Evolutionary conservation across 2,329 filamentous ascomycete species (phyloP).

Genomic region (Diaporthe caulivora): DNA sequence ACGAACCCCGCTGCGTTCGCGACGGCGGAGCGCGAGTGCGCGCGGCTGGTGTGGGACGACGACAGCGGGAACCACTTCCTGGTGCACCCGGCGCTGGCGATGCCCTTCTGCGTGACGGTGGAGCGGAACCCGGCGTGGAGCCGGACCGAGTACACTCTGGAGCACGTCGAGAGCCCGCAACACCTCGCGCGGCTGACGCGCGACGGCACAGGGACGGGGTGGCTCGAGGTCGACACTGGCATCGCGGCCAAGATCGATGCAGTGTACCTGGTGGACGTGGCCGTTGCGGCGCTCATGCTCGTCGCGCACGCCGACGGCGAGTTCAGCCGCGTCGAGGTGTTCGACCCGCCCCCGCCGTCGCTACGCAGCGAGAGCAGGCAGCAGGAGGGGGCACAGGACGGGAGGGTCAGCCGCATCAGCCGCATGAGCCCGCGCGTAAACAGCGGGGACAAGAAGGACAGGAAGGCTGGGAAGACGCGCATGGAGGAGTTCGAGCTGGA

Average conservation of each 20-base stretch:
- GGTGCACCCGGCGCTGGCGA: constrained; percentile 73
- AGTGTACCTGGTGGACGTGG: constrained; percentile 74
- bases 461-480: constrained; percentile 47
- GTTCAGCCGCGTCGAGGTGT: constrained; percentile 63
- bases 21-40: constrained; percentile 77
- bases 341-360: constrained; percentile 68
- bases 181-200: constrained; percentile 72
- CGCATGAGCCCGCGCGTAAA: constrained; percentile 44
- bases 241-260: constrained; percentile 70
- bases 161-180: constrained; percentile 72
- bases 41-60: constrained; percentile 78
- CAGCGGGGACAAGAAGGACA: constrained; percentile 40
- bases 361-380: constrained; percentile 40
- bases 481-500: constrained; percentile 73
- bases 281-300: constrained; percentile 69
- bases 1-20: constrained; percentile 70
- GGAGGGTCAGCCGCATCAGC: constrained; percentile 49
- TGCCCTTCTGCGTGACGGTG: constrained; percentile 72
- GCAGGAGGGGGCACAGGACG: constrained; percentile 39
- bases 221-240: constrained; percentile 71
- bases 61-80: constrained; percentile 71
- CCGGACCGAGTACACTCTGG: constrained; percentile 73
- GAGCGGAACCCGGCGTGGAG: constrained; percentile 71
- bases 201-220: constrained; percentile 70
- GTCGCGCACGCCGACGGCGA: constrained; percentile 70